Evolutionary conservation across 306 rosid genomes (phyloP).

Genomic region (Mucuna pruriens): DNA sequence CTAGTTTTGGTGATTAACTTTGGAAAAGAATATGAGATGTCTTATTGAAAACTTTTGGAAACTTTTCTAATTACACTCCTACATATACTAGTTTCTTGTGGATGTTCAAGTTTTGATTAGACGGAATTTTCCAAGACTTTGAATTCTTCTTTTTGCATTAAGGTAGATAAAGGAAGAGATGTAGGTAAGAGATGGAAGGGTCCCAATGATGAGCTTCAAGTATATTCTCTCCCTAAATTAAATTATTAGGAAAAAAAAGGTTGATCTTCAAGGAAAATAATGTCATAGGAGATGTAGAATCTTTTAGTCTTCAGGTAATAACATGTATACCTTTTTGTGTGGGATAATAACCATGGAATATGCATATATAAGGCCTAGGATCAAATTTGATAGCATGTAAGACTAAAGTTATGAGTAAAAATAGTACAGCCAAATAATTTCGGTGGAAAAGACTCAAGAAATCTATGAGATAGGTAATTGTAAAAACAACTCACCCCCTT

Average conservation of each 20-base stretch:
- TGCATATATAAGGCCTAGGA: not conserved
- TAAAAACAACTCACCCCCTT: not conserved
- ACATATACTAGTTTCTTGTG: not conserved
- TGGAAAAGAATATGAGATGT: not conserved
- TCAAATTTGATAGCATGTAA: not conserved
- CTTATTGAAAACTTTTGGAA: not conserved
- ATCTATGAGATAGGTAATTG: not conserved
- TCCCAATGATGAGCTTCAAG: not conserved
- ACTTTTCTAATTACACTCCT: not conserved
- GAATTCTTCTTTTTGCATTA: not conserved
- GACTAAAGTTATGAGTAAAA: not conserved
- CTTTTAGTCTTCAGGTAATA: not conserved
- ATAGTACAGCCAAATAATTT: not conserved
- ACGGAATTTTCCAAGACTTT: not conserved
- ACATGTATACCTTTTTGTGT: not conserved
- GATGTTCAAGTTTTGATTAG: not conserved
- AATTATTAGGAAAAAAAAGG: not conserved
- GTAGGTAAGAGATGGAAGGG: not conserved
- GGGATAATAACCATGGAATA: not conserved
- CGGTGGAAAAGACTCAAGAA: not conserved
- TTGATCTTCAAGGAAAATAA: not conserved
- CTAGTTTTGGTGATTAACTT: not conserved
- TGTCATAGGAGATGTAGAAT: not conserved
- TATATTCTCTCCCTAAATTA: not conserved
- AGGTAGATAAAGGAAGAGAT: not conserved